Conservation (phyloP, 2,329 filamentous ascomycete genomes). For the Alternaria atra region DNA sequence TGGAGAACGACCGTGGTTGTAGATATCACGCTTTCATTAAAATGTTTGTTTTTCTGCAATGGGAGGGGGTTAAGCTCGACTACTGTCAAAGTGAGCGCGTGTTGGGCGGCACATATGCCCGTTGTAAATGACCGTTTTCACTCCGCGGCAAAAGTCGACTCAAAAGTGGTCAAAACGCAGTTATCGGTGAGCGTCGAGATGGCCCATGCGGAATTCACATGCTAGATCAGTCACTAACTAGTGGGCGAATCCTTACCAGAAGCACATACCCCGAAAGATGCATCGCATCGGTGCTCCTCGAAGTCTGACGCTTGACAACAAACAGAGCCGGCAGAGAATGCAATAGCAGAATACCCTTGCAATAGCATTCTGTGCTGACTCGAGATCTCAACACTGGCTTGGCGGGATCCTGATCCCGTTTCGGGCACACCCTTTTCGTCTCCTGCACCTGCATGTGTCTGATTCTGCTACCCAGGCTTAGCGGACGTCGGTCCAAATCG, state of each 20-base stretch:
- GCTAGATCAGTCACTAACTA: slow-evolving; percentile 2
- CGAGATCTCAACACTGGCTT: slow-evolving; percentile 14
- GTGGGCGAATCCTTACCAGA: slow-evolving; percentile 12
- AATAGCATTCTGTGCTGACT: slow-evolving; percentile 13
- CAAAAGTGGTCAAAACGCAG: slow-evolving; percentile 7
- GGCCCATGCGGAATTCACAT: slow-evolving; percentile 12
- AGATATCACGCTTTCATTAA: background rate
- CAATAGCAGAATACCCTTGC: slow-evolving; percentile 9
- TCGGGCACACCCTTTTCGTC: slow-evolving; percentile 20
- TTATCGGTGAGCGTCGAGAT: background rate
- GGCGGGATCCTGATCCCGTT: slow-evolving; percentile 21
- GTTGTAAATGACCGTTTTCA: background rate
- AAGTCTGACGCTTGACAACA: slow-evolving; percentile 7
- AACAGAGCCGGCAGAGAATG: slow-evolving; percentile 12
- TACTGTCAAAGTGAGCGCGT: background rate
- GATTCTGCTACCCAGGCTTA: slow-evolving; percentile 18
- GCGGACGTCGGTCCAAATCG: slow-evolving; percentile 15
- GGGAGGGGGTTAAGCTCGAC: background rate
- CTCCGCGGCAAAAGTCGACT: slow-evolving; percentile 4
- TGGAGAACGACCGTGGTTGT: background rate
- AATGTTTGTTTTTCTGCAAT: background rate
- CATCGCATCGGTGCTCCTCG: slow-evolving; percentile 3
- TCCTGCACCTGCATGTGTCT: slow-evolving; percentile 19
- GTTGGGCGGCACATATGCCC: background rate
- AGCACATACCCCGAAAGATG: slow-evolving; percentile 7